A percentile compares a stretch with the other conserved stretches of the same genome.
Evolutionary conservation across 805 yeast species (phyloP).

Genomic region (Sugiyamaella americana): DNA sequence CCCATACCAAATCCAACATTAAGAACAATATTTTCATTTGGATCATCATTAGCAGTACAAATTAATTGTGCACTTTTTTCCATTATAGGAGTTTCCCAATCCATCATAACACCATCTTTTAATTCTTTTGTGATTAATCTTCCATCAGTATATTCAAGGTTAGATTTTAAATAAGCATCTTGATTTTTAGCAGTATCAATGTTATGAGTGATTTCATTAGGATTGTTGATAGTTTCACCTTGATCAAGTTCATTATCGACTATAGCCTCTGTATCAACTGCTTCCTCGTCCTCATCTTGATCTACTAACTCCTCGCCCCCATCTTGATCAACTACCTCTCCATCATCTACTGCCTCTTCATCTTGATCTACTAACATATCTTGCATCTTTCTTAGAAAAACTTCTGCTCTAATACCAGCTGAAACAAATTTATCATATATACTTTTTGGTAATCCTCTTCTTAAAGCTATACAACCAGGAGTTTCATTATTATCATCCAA

Average conservation of each 20-base stretch:
- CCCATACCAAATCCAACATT: slow-evolving; percentile 98
- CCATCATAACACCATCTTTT: slow-evolving; percentile 95
- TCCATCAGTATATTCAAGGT: slow-evolving; percentile 58
- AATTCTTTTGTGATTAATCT: slow-evolving; percentile 67
- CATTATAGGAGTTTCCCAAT: slow-evolving; percentile 88
- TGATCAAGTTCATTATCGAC: slow-evolving; percentile 7
- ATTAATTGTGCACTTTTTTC: slow-evolving; percentile 68
- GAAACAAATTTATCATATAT: slow-evolving; percentile 52
- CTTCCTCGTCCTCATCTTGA: not conserved
- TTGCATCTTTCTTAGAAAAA: slow-evolving; percentile 64
- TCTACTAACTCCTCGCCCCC: slow-evolving; percentile 6
- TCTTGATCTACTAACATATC: slow-evolving; percentile 33
- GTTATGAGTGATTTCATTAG: not conserved
- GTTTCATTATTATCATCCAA: slow-evolving; percentile 66
- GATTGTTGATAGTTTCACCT: not conserved
- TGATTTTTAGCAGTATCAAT: slow-evolving; percentile 39
- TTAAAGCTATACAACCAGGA: slow-evolving; percentile 73
- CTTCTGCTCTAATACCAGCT: slow-evolving; percentile 89
- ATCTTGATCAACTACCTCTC: slow-evolving; percentile 11
- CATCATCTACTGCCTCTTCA: slow-evolving; percentile 17
- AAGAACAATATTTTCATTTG: slow-evolving; percentile 41
- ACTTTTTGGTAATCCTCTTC: slow-evolving; percentile 43
- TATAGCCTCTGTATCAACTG: slow-evolving; percentile 17
- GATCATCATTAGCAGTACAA: slow-evolving; percentile 31
- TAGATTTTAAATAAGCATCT: slow-evolving; percentile 54